These are phyloP conservation scores for Zarea fungicola DNA, from an alignment of 2,329 filamentous ascomycete species.

Conservation along the genomic window DNA sequence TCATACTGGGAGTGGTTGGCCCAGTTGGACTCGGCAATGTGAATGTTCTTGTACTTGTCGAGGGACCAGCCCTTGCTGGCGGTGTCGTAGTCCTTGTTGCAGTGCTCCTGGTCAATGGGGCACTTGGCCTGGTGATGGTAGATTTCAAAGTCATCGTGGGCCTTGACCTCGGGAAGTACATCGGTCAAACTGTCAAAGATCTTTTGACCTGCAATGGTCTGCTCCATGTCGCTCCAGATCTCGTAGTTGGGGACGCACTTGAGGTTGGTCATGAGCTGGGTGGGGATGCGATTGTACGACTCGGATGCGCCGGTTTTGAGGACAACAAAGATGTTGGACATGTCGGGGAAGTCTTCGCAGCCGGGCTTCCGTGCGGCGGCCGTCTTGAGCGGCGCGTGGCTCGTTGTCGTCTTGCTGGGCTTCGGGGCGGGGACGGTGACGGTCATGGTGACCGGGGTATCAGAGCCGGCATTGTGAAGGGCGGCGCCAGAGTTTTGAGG, in stretches of 20 bases:
- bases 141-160: conserved; percentile 47
- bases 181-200: conserved; percentile 43
- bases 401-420: neutral
- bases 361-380: conserved; percentile 20
- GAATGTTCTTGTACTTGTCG: conserved; percentile 59
- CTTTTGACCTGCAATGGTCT: conserved; percentile 39
- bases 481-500: neutral
- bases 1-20: conserved; percentile 44
- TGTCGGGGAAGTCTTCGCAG: conserved; percentile 38
- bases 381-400: neutral
- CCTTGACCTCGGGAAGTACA: conserved; percentile 37
- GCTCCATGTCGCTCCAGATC: conserved; percentile 53
- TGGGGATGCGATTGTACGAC: conserved; percentile 45
- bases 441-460: neutral
- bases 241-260: conserved; percentile 46
- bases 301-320: conserved; percentile 56
- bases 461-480: neutral
- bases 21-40: conserved; percentile 52
- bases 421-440: conserved; percentile 1
- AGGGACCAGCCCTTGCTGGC: conserved; percentile 43
- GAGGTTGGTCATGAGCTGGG: conserved; percentile 48
- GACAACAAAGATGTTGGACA: conserved; percentile 42
- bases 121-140: conserved; percentile 42
- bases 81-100: conserved; percentile 28
- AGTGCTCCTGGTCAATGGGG: conserved; percentile 38